These are phyloP conservation scores for Neurospora sp. DNA, from an alignment of 495 filamentous ascomycete genomes.

Conservation along the genomic window DNA sequence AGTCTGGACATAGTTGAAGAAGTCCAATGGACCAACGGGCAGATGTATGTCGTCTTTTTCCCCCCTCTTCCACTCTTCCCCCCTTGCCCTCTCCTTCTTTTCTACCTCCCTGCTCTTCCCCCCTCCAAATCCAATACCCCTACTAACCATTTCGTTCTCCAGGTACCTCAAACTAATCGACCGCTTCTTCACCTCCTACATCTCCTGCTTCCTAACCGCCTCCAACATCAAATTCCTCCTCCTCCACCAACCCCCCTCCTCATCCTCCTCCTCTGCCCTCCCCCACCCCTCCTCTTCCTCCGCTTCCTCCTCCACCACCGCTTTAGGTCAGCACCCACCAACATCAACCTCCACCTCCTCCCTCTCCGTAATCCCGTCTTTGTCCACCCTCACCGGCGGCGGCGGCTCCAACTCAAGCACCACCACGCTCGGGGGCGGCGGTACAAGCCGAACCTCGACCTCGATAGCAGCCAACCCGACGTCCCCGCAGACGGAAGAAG, in stretches of 20 bases:
- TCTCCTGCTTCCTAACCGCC: slow-evolving; percentile 84
- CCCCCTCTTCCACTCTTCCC: too few relatives aligned
- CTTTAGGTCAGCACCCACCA: neutral
- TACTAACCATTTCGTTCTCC: neutral
- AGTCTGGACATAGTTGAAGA: slow-evolving; percentile 92
- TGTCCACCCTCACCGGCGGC: neutral
- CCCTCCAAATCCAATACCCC: neutral
- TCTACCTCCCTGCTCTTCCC: neutral
- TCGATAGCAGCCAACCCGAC: slow-evolving; percentile 74
- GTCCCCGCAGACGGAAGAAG: slow-evolving; percentile 82
- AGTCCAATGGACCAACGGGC: slow-evolving; percentile 75
- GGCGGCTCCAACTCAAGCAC: neutral
- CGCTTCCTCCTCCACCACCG: neutral
- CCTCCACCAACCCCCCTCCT: slow-evolving; percentile 61
- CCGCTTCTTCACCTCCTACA: slow-evolving; percentile 81
- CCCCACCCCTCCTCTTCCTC: neutral
- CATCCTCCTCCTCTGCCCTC: slow-evolving; percentile 7
- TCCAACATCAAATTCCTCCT: slow-evolving; percentile 80
- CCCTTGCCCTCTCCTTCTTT: too few relatives aligned
- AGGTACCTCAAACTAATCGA: slow-evolving; percentile 96
- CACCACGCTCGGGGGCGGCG: neutral
- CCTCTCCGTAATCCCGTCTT: neutral
- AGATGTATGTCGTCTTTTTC: slow-evolving; percentile 46
- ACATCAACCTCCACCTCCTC: slow-evolving; percentile 16
- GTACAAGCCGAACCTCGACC: slow-evolving; percentile 39